Conservation (phyloP, 768 basidiomycete species). For the Leucosporidium scottii region DNA sequence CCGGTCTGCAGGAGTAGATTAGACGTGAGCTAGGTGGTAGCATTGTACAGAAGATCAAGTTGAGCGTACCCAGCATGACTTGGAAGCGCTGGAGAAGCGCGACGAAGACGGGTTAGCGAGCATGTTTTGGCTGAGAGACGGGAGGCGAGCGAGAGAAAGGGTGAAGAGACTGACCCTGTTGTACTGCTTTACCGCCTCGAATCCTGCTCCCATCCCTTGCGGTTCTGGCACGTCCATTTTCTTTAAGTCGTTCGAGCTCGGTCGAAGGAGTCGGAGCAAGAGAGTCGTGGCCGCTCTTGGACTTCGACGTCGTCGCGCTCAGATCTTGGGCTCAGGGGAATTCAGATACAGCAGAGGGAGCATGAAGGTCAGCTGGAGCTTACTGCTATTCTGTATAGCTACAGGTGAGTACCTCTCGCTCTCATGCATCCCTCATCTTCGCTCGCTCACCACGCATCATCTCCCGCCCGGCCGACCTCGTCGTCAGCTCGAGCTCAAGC, state of each 20-base stretch:
- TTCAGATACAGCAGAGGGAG: too few species aligned
- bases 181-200: conserved; percentile 19
- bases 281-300: neutral
- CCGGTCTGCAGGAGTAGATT: conserved; percentile 52
- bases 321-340: too few species aligned
- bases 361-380: too few species aligned
- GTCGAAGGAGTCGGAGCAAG: neutral
- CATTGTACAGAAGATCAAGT: neutral
- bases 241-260: too few species aligned
- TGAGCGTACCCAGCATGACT: conserved; percentile 19
- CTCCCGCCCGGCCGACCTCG: neutral
- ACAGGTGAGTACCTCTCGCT: too few species aligned
- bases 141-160: neutral
- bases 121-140: neutral
- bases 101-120: neutral
- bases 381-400: too few species aligned
- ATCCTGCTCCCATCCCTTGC: neutral
- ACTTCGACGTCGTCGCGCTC: too few species aligned
- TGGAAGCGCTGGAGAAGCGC: conserved; percentile 21
- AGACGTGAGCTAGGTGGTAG: neutral
- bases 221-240: conserved; percentile 28
- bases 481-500: neutral
- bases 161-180: conserved; percentile 10
- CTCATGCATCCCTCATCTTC: too few species aligned
- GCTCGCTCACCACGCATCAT: neutral